Conservation (phyloP, 495 filamentous ascomycete genomes). For the Amniculicola lignicola region DNA sequence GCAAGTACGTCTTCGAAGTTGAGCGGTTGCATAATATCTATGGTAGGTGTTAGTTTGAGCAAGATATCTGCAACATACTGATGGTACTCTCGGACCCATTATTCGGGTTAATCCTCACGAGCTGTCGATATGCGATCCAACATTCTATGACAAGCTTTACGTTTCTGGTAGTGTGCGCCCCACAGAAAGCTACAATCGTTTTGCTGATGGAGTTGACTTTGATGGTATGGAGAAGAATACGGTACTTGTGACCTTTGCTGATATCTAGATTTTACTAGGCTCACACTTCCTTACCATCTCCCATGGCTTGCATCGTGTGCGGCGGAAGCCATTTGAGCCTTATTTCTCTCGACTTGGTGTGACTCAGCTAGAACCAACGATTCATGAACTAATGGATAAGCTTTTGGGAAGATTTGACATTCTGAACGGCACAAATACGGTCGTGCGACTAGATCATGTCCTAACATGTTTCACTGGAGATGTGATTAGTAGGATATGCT, state of each 20-base stretch:
- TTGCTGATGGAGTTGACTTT: constrained; percentile 14
- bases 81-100: constrained; percentile 20
- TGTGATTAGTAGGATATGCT: constrained; percentile 12
- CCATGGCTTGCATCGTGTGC: constrained; percentile 20
- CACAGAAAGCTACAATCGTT: constrained; percentile 23
- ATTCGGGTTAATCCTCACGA: constrained; percentile 28
- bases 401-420: constrained; percentile 35
- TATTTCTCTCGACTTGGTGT: constrained; percentile 23
- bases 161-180: constrained; percentile 8
- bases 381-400: constrained; percentile 47
- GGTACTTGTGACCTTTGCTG: neutral
- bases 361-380: constrained; percentile 23
- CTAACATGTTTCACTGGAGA: constrained; percentile 8
- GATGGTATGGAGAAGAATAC: neutral
- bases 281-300: constrained; percentile 9
- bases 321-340: constrained; percentile 19
- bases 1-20: constrained; percentile 23
- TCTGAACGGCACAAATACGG: constrained; percentile 35
- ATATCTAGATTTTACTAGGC: neutral
- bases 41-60: constrained; percentile 1
- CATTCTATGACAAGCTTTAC: constrained; percentile 24
- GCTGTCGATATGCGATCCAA: constrained; percentile 21
- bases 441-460: constrained; percentile 16
- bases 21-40: constrained; percentile 14
- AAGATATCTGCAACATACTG: neutral